Evolutionary conservation across 2,329 filamentous ascomycete genomes (phyloP), one percentile per base, ranked within the genome.

Genomic region (Calcarisporium arbuscula): DNA sequence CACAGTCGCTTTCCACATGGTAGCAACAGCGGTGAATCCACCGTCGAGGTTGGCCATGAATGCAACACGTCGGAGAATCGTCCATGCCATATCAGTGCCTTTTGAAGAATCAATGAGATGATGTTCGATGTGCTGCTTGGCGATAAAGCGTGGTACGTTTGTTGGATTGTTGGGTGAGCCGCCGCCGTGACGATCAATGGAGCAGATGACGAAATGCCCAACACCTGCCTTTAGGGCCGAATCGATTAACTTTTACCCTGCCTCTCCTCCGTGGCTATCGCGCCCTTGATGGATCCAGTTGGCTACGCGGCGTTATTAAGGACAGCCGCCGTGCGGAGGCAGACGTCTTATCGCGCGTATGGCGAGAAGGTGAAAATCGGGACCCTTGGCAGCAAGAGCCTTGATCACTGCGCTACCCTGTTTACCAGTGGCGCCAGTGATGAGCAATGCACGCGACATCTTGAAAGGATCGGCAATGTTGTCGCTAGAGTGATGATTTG

Each of bases 71-170:
- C 61, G 51, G 1, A 65, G 46, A 6, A 65, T 54, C 1, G 53
- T 54, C 57, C 58, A 63, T 5, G 39, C 34, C 56, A 63, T 61
- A 19, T 40, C 31, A 2, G 46, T 47, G 4, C 36, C 40, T n/a
- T n/a, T n/a, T 8, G 61, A 48, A 21, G 61, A 58, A 18, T 68
- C 58, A 19, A 70, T 57, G n/a, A 82, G 62, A 43, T 82, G 64
- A 32, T 71, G 57, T 52, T 82, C 79, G 44, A 82, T 75, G 21
- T 68, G 52, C 47, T 74, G 66, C 52, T 82, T 82, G 52, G 54
- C 60, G 38, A 64, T 62, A 52, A 82, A 82, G 50, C 82, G 76
- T 0, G 74, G 74, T 23, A 81, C 60, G 2, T 62, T 41, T 4
- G 77, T 80, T 0, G 71, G 63, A 42, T 66, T 66, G 10, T 65